Percentiles rank a stretch among this genome's conserved stretches.
Evolutionary conservation across 371 early-diverging fungal species (phyloP).

Genomic region (Mucor racemosus): DNA sequence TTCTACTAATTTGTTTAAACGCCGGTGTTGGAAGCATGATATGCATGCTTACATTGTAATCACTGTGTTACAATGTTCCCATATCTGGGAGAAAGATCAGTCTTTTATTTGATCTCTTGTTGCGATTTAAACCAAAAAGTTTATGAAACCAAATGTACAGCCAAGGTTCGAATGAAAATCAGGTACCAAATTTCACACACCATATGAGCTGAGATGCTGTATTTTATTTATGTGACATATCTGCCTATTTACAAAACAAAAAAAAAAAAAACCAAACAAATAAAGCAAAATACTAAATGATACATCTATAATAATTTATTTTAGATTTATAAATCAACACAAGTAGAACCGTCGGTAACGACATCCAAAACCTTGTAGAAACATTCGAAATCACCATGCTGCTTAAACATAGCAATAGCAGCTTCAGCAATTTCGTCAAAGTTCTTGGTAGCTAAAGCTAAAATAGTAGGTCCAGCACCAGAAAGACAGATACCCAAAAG

Average conservation of each 20-base stretch:
- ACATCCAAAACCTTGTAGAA: conserved; percentile 79
- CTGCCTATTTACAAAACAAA: no score
- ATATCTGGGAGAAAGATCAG: not conserved
- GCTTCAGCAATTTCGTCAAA: conserved; percentile 76
- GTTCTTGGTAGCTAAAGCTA: conserved; percentile 81
- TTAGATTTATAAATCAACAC: conserved; percentile 24
- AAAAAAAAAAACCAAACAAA: no score
- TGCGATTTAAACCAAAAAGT: not conserved
- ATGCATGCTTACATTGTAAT: not conserved
- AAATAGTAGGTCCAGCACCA: conserved; percentile 96
- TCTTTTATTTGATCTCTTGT: not conserved
- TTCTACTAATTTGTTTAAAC: not conserved
- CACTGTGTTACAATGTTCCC: not conserved
- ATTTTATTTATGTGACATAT: no score
- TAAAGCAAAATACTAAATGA: no score
- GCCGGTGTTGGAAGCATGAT: not conserved
- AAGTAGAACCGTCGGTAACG: conserved; percentile 69
- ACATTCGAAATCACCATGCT: conserved; percentile 69
- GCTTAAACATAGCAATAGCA: conserved; percentile 68
- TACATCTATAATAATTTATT: conserved; percentile 1
- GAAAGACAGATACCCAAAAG: conserved; percentile 91
- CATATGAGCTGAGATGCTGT: no score
- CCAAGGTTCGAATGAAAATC: not conserved
- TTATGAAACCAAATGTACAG: not conserved
- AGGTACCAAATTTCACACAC: no score